phyloP scores from a whole-genome alignment of 129 eudicot genomes.

The carrot (Daucus carota) region DNA sequence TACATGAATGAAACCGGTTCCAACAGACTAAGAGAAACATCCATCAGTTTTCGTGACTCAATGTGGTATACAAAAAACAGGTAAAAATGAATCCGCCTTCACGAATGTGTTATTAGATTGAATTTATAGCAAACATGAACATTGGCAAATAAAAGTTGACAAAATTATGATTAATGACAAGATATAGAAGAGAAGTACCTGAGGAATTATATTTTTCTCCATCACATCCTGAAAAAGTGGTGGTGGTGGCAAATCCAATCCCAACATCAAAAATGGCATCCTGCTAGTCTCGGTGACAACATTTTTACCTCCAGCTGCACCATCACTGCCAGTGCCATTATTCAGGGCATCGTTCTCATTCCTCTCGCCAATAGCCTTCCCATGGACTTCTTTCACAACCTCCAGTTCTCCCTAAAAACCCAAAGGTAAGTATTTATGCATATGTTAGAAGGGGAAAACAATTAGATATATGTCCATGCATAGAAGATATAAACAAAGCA shows the following conservation, averaged over 20 bases:
- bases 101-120: neutral
- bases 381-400: conserved; percentile 75
- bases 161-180: neutral
- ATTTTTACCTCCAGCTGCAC: conserved; percentile 27
- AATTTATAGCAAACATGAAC: neutral
- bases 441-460: neutral
- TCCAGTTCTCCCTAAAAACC: conserved; percentile 72
- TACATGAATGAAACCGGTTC: neutral
- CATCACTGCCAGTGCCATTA: conserved; percentile 28
- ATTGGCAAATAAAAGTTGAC: neutral
- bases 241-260: conserved; percentile 92
- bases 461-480: neutral
- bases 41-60: neutral
- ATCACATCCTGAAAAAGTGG: conserved; percentile 88
- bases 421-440: neutral
- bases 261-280: conserved; percentile 94
- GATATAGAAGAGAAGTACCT: conserved; percentile 35
- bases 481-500: neutral
- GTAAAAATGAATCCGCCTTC: neutral
- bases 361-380: conserved; percentile 23
- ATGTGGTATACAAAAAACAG: neutral
- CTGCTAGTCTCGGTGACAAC: conserved; percentile 45
- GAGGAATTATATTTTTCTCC: conserved; percentile 97
- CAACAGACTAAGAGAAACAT: neutral
- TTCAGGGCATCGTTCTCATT: conserved; percentile 32